A percentile compares a stretch with the other conserved stretches of the same genome.
Evolutionary conservation across 2,329 filamentous ascomycete species (phyloP).

Genomic region (Calonectria honghensis): DNA sequence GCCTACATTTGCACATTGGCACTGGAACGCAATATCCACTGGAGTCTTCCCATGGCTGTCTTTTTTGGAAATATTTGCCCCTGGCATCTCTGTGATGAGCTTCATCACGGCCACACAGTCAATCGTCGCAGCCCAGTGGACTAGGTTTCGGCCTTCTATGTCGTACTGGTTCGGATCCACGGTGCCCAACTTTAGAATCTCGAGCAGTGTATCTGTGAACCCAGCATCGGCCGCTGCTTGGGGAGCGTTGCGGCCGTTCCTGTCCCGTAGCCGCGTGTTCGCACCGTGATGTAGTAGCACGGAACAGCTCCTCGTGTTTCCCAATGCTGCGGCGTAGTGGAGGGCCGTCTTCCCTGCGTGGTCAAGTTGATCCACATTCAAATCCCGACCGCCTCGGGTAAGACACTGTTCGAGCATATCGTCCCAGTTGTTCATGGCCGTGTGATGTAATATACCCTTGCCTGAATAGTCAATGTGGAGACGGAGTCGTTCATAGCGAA

Average conservation of each 20-base stretch:
- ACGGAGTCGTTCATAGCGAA: constrained; percentile 9
- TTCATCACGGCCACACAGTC: constrained; percentile 10
- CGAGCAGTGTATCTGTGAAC: constrained; percentile 15
- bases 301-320: constrained; percentile 5
- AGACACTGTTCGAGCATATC: constrained; percentile 22
- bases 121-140: constrained; percentile 25
- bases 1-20: constrained; percentile 14
- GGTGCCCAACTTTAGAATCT: background rate
- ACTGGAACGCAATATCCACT: constrained; percentile 24
- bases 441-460: constrained; percentile 22
- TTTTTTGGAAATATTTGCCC: background rate
- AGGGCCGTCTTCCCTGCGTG: constrained; percentile 17
- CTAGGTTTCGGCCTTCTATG: constrained; percentile 19
- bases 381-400: background rate
- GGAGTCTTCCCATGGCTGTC: constrained; percentile 18
- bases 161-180: constrained; percentile 21
- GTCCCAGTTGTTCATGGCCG: constrained; percentile 20
- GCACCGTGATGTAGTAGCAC: constrained; percentile 15
- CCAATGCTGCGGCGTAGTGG: constrained; percentile 25
- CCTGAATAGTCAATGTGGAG: constrained; percentile 12
- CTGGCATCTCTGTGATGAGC: constrained; percentile 7
- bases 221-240: constrained; percentile 26
- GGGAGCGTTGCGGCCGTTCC: constrained; percentile 18
- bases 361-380: constrained; percentile 21
- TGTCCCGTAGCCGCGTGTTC: constrained; percentile 10